Evolutionary conservation across 2,329 filamentous ascomycete genomes (phyloP).

Genomic region (Pestalotiopsis sp.): DNA sequence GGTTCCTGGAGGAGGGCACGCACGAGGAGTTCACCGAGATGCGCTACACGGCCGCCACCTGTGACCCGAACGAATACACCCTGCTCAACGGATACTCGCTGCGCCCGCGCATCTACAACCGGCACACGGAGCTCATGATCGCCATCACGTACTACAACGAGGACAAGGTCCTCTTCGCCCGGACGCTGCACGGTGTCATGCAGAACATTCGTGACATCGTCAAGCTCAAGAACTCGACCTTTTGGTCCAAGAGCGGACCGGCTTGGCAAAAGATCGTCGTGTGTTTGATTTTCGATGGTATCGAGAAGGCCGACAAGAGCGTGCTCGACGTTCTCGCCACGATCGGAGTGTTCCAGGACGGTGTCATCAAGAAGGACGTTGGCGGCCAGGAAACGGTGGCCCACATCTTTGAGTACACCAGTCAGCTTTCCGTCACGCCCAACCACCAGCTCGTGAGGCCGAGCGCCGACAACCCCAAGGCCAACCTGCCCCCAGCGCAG

Average conservation of each 20-base stretch:
- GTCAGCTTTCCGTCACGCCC: conserved; percentile 94
- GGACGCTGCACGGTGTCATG: conserved; percentile 99
- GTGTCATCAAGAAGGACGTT: conserved; percentile 98
- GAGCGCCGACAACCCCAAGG: conserved; percentile 79
- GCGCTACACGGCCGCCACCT: conserved; percentile 97
- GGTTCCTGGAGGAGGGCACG: conserved; percentile 89
- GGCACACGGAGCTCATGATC: conserved; percentile 95
- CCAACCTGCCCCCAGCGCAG: conserved; percentile 84
- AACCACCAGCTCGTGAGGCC: conserved; percentile 96
- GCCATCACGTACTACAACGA: conserved; percentile 99
- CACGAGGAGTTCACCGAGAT: conserved; percentile 98
- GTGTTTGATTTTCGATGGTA: conserved; percentile 95
- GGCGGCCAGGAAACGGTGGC: conserved; percentile 96
- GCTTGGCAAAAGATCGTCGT: conserved; percentile 99
- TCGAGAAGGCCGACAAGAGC: conserved; percentile 96
- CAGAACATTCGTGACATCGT: conserved; percentile 98
- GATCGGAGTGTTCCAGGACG: conserved; percentile 95
- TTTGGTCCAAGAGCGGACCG: conserved; percentile 98
- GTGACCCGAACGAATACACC: conserved; percentile 95
- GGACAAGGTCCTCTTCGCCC: conserved; percentile 92
- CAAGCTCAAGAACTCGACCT: conserved; percentile 97
- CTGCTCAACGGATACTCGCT: conserved; percentile 99
- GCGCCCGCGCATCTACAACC: conserved; percentile 97
- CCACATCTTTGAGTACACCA: conserved; percentile 98
- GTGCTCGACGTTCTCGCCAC: conserved; percentile 91